Evolutionary conservation across 345 rosid genomes (phyloP).

Genomic region (Populus alba): DNA sequence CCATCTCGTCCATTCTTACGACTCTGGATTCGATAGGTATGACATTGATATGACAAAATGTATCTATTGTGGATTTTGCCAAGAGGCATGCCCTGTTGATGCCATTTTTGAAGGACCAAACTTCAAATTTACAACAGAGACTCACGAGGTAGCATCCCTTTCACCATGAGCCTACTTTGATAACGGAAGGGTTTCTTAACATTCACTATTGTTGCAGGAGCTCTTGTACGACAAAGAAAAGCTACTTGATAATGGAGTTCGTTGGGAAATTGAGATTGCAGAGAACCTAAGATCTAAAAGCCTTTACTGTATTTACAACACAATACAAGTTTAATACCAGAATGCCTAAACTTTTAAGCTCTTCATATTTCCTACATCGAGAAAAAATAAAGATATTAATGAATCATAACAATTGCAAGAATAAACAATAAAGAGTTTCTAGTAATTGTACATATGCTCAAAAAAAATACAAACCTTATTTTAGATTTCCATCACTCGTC

Average conservation of each 20-base stretch:
- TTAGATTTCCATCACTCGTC: too few relatives aligned
- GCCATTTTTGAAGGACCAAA: conserved; percentile 98
- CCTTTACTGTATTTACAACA: conserved; percentile 50
- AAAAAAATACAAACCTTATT: too few relatives aligned
- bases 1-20: background rate
- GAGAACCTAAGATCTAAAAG: conserved; percentile 97
- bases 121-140: conserved; percentile 94
- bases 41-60: conserved; percentile 98
- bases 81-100: conserved; percentile 99
- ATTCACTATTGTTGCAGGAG: conserved; percentile 47
- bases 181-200: background rate
- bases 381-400: too few relatives aligned
- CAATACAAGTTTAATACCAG: rapidly evolving
- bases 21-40: conserved; percentile 45
- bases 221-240: conserved; percentile 95
- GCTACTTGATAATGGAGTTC: conserved; percentile 91
- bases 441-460: too few relatives aligned
- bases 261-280: conserved; percentile 97
- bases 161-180: background rate
- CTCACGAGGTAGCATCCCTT: conserved; percentile 72
- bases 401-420: too few relatives aligned
- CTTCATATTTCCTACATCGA: too few relatives aligned
- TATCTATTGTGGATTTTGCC: conserved; percentile 98
- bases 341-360: too few relatives aligned
- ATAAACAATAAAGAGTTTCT: too few relatives aligned